Base-by-base conservation (phyloP, 495 filamentous ascomycete species). In the Hypoxylon cercidicola region DNA sequence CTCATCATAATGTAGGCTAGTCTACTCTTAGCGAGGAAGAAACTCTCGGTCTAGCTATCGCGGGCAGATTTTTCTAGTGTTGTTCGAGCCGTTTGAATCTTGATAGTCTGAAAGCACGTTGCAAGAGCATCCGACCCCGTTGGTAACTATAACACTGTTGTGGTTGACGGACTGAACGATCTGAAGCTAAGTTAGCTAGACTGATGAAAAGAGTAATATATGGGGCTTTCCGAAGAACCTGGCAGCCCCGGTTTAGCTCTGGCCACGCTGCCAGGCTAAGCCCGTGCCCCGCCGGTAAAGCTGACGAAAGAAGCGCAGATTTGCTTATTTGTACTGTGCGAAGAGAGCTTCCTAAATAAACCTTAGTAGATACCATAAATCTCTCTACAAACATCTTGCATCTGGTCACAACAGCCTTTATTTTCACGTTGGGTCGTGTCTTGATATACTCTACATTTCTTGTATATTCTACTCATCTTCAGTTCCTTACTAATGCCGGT, bases 281-380 rank as follows among this genome's bases (percentile, higher is more conserved):
- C 35, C 60, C 45, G 37, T 56, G 61, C 61, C 53, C 53, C 53
- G 55, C 62, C 43, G 34, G 23, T 40, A 54, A 46, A 5, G 37
- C 47, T 64, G 62, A 65, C 62, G 62, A 65, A 59, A 64, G 60
- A 57, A 37, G 15, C 18, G 52, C 25, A 44, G 43, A 55, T 55
- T n/a, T 41, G 34, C 34, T 37, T 61, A 40, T 61, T 55, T 44
- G 37, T 51, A 63, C 50, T 55, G 51, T 62, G 51, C 37, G 25
- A 28, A 28, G 25, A 28, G 7, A 28, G 25, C 25, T 28, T 28
- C 25, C 25, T 7, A 3, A 3, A 7, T 28, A 28, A 28, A 28
- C 7, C 13, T 19, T 28, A n/a, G 45, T 25, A 45, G 35, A 7
- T 39, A 3, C 12, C 39, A 16, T 12, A 16, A 15, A 41, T 15